phyloP scores from a whole-genome alignment of 495 filamentous ascomycete species.

The Aspergillus mulundensis region DNA sequence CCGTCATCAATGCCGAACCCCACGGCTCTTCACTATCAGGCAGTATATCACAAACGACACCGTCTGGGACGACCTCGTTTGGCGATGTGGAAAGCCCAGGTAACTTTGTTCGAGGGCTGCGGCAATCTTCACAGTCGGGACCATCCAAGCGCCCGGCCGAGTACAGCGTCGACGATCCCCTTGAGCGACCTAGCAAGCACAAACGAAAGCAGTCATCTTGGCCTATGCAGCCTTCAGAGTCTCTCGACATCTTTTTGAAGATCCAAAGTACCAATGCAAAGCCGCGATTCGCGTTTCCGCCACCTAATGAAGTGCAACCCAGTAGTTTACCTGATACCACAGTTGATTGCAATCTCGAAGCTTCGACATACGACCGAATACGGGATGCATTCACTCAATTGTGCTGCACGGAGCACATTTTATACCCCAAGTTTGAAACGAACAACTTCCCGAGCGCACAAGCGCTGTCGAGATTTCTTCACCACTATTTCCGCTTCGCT shows the following conservation, averaged over 20 bases:
- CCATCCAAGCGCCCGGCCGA: conserved; percentile 28
- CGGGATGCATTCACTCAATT: conserved; percentile 31
- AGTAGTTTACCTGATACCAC: conserved; percentile 17
- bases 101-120: conserved; percentile 16
- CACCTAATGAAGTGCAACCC: conserved; percentile 12
- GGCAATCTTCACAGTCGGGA: conserved; percentile 19
- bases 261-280: conserved; percentile 8
- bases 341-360: conserved; percentile 22
- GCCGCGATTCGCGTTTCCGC: conserved; percentile 26
- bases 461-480: conserved; percentile 29
- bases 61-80: conserved; percentile 21
- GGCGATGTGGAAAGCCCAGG: conserved; percentile 18
- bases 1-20: conserved; percentile 21
- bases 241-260: conserved; percentile 10
- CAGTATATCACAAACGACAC: conserved; percentile 21
- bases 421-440: conserved; percentile 36
- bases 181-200: conserved; percentile 29
- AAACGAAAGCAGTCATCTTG: conserved; percentile 25
- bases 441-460: conserved; percentile 32
- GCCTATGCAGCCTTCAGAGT: conserved; percentile 16
- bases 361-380: conserved; percentile 32
- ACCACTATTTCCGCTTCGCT: conserved; percentile 37
- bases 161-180: conserved; percentile 36
- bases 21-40: conserved; percentile 18
- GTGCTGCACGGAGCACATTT: conserved; percentile 32